Conservation (phyloP, 371 early-diverging fungal genomes). For the Lichtheimia ramosa region DNA sequence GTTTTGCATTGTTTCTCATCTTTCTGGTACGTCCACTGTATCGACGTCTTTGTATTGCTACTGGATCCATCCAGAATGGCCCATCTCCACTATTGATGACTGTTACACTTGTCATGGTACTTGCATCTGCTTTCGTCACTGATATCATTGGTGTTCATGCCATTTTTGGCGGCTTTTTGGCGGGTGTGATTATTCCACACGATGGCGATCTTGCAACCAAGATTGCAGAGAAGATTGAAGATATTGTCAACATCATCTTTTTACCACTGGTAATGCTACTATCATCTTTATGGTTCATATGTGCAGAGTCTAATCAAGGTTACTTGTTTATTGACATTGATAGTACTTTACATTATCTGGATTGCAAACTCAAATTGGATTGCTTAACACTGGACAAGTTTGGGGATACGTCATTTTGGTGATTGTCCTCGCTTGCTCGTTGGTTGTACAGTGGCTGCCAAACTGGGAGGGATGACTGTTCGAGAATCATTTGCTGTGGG, state of each 20-base stretch:
- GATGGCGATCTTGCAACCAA: conserved; percentile 84
- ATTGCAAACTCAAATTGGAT: conserved; percentile 82
- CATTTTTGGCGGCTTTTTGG: conserved; percentile 91
- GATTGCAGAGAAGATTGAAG: conserved; percentile 91
- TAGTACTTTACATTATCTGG: conserved; percentile 92
- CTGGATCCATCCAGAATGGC: conserved; percentile 56
- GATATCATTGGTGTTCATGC: conserved; percentile 87
- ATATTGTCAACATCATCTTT: conserved; percentile 84
- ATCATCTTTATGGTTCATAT: background rate
- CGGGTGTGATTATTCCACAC: conserved; percentile 87
- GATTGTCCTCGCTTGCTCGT: conserved; percentile 70
- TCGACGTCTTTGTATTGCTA: conserved; percentile 36
- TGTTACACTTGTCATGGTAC: conserved; percentile 60
- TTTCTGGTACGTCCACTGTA: conserved; percentile 61
- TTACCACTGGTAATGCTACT: conserved; percentile 68
- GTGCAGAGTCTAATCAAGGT: background rate
- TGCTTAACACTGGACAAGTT: conserved; percentile 64
- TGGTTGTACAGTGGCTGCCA: conserved; percentile 79
- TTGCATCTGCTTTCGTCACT: conserved; percentile 78
- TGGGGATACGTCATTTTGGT: conserved; percentile 85
- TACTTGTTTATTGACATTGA: background rate
- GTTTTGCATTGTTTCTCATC: conserved; percentile 61
- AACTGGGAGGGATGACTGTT: conserved; percentile 66
- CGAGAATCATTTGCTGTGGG: conserved; percentile 89
- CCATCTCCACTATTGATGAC: conserved; percentile 69